These are phyloP conservation scores for Glebionis coronaria DNA, from an alignment of 129 eudicot genomes.

Conservation along the genomic window DNA sequence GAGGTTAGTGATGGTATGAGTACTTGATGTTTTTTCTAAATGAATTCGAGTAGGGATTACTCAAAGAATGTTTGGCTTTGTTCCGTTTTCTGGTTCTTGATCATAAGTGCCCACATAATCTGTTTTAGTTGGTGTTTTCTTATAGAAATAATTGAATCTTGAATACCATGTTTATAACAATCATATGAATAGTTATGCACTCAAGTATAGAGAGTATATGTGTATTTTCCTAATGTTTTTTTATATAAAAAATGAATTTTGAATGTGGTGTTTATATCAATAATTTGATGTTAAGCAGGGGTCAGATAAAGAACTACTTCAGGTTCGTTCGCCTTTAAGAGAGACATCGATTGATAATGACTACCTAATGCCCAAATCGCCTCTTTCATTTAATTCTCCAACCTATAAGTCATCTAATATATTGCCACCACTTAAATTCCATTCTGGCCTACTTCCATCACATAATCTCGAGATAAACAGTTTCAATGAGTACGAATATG, in stretches of 20 bases:
- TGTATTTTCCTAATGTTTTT: too few relatives aligned
- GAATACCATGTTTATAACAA: neutral
- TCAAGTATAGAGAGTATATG: too few relatives aligned
- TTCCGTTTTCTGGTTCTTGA: slow-evolving; percentile 5
- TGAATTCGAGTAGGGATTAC: too few relatives aligned
- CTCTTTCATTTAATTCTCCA: slow-evolving; percentile 44
- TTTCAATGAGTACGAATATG: slow-evolving; percentile 44
- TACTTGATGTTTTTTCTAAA: neutral
- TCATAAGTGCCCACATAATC: neutral
- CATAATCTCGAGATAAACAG: slow-evolving; percentile 38
- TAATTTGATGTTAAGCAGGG: slow-evolving; percentile 41
- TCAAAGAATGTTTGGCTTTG: neutral
- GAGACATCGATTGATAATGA: slow-evolving; percentile 47
- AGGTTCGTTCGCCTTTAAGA: slow-evolving; percentile 52
- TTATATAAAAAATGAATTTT: neutral
- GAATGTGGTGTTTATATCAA: slow-evolving; percentile 22
- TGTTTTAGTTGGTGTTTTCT: neutral
- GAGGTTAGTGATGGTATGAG: slow-evolving; percentile 4
- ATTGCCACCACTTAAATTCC: slow-evolving; percentile 81
- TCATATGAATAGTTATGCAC: neutral
- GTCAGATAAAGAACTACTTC: slow-evolving; percentile 42
- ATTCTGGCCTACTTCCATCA: slow-evolving; percentile 60
- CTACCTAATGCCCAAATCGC: slow-evolving; percentile 62
- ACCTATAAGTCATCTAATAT: slow-evolving; percentile 43
- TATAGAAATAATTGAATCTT: neutral